These are phyloP conservation scores for Dendryphion nanum DNA, from an alignment of 2,329 filamentous ascomycete species.

Conservation along the genomic window DNA sequence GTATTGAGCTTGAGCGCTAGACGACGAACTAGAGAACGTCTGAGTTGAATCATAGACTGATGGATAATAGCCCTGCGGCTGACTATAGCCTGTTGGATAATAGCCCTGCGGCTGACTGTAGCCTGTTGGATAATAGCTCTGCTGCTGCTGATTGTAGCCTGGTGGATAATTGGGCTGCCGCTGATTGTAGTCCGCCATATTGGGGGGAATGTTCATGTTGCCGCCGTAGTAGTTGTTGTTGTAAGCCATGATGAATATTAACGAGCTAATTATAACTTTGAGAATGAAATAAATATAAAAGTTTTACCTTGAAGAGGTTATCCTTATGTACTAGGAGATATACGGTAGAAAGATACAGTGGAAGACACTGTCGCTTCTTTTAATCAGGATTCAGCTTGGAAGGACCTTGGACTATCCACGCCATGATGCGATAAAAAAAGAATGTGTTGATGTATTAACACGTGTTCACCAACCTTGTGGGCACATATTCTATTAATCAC, in stretches of 20 bases:
- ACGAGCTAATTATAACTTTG: too few relatives aligned
- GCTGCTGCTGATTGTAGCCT: constrained; percentile 40
- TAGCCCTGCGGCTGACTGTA: constrained; percentile 48
- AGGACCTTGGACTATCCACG: too few relatives aligned
- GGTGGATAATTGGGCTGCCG: constrained; percentile 39
- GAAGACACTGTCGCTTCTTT: constrained; percentile 48
- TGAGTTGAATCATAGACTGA: constrained; percentile 39
- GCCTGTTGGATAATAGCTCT: constrained; percentile 41
- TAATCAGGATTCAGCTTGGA: constrained; percentile 33
- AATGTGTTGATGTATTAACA: constrained; percentile 8
- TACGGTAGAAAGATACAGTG: too few relatives aligned
- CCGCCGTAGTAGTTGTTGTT: constrained; percentile 55
- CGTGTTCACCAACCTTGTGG: too few relatives aligned
- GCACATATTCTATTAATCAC: too few relatives aligned
- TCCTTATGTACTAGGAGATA: too few relatives aligned
- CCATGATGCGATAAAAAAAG: too few relatives aligned
- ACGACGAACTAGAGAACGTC: constrained; percentile 47
- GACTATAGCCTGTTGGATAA: constrained; percentile 55
- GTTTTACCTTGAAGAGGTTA: too few relatives aligned
- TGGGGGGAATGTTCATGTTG: constrained; percentile 51
- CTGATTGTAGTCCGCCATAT: constrained; percentile 36
- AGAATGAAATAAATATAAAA: too few relatives aligned
- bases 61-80: constrained; percentile 41
- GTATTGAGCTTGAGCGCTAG: constrained; percentile 54
- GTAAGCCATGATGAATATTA: constrained; percentile 57